Evolutionary conservation across 495 filamentous ascomycete species (phyloP).

Genomic region (Penicillium parvum): DNA sequence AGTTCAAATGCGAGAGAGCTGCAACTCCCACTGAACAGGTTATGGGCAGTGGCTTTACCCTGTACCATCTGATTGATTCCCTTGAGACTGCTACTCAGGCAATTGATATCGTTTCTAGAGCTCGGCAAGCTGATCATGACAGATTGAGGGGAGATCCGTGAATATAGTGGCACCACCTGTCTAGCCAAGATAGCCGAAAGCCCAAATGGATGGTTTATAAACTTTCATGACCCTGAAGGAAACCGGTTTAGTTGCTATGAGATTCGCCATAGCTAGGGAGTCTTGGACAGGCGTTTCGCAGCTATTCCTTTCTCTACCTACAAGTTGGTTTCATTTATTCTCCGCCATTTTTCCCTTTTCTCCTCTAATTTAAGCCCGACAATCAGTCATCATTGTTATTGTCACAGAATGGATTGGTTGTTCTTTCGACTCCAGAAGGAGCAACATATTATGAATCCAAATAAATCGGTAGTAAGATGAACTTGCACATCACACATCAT

Average conservation of each 20-base stretch:
- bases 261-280: conserved; percentile 1
- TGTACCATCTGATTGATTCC: conserved; percentile 1
- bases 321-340: no score
- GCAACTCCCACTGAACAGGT: not conserved
- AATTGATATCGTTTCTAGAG: conserved; percentile 1
- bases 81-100: conserved; percentile 1
- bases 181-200: conserved; percentile 1
- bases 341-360: no score
- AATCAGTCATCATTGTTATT: no score
- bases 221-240: conserved; percentile 2
- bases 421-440: no score
- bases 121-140: conserved; percentile 1
- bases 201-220: conserved; percentile 1
- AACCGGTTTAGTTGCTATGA: conserved; percentile 3
- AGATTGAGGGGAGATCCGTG: conserved; percentile 2
- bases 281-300: conserved; percentile 2
- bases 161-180: conserved; percentile 1
- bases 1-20: conserved; percentile 1
- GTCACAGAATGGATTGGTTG: no score
- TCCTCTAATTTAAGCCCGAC: no score
- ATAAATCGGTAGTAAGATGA: no score
- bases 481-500: no score
- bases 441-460: no score
- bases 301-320: conserved; percentile 1
- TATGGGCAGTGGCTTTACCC: conserved; percentile 2